Percentiles rank a stretch among this genome's conserved stretches.
Evolutionary conservation across 805 yeast species (phyloP).

Genomic region (Debaryomyces prosopidis): DNA sequence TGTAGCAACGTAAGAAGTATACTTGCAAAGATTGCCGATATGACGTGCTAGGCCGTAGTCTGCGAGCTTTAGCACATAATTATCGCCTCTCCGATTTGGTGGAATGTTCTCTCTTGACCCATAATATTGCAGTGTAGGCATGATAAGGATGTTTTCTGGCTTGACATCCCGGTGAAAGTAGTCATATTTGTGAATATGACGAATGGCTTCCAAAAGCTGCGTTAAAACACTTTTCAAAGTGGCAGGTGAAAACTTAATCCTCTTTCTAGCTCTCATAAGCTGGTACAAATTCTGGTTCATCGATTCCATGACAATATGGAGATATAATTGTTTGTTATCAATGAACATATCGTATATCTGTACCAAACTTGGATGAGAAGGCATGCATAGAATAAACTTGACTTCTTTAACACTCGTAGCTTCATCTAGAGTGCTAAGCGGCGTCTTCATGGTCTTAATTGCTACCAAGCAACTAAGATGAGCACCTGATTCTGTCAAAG

Average conservation of each 20-base stretch:
- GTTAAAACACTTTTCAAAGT: conserved; percentile 66
- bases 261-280: conserved; percentile 63
- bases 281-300: conserved; percentile 83
- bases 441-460: conserved; percentile 72
- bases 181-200: conserved; percentile 72
- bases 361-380: conserved; percentile 70
- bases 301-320: conserved; percentile 86
- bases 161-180: conserved; percentile 89
- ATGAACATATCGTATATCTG: conserved; percentile 78
- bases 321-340: conserved; percentile 56
- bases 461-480: conserved; percentile 53
- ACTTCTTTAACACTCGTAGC: conserved; percentile 58
- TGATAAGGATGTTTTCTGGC: conserved; percentile 86
- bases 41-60: conserved; percentile 80
- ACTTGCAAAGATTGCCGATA: conserved; percentile 50
- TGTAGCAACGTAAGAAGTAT: conserved; percentile 78
- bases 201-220: conserved; percentile 74
- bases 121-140: conserved; percentile 56
- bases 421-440: too few relatives aligned
- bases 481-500: conserved; percentile 24
- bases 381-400: conserved; percentile 62
- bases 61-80: conserved; percentile 69
- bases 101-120: conserved; percentile 44
- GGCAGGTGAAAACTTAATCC: conserved; percentile 51
- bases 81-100: conserved; percentile 34